Conservation (phyloP, 2,329 filamentous ascomycete genomes). For the Teratosphaeria zuluensis region DNA sequence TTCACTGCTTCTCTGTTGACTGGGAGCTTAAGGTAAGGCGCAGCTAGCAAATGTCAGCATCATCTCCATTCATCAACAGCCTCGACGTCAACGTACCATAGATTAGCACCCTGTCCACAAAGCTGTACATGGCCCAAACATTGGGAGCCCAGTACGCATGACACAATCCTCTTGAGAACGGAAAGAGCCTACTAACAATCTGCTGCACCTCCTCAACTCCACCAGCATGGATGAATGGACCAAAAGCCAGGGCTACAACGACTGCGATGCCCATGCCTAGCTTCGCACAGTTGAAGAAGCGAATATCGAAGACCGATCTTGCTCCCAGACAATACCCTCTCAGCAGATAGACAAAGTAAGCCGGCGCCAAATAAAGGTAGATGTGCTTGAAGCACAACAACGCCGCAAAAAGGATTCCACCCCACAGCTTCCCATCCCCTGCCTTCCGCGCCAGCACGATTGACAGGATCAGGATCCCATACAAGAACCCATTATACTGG, state of each 20-base stretch:
- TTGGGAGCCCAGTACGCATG: constrained; percentile 99
- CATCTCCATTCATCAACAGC: not conserved
- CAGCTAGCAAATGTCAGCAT: constrained; percentile 49
- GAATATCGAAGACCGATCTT: constrained; percentile 64
- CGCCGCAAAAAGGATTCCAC: constrained; percentile 73
- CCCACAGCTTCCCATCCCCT: constrained; percentile 59
- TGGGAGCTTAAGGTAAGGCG: constrained; percentile 66
- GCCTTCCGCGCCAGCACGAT: constrained; percentile 70
- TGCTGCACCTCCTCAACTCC: constrained; percentile 64
- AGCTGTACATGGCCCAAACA: constrained; percentile 93
- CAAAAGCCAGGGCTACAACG: constrained; percentile 74
- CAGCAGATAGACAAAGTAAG: constrained; percentile 91
- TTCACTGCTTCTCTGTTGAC: constrained; percentile 67
- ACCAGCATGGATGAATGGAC: constrained; percentile 71
- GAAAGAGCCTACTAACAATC: constrained; percentile 75
- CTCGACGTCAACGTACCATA: constrained; percentile 49
- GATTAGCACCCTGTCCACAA: constrained; percentile 74
- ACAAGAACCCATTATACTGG: constrained; percentile 97
- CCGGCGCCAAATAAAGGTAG: constrained; percentile 89
- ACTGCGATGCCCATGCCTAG: constrained; percentile 62
- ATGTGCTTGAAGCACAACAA: constrained; percentile 96
- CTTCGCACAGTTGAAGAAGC: constrained; percentile 71
- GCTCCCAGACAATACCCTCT: constrained; percentile 77
- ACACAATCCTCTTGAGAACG: constrained; percentile 85
- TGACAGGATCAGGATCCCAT: constrained; percentile 79